Percentiles rank a stretch among this genome's conserved stretches.
Conservation (phyloP, 2,329 filamentous ascomycete genomes). For the Kalaharituber pfeilii region DNA sequence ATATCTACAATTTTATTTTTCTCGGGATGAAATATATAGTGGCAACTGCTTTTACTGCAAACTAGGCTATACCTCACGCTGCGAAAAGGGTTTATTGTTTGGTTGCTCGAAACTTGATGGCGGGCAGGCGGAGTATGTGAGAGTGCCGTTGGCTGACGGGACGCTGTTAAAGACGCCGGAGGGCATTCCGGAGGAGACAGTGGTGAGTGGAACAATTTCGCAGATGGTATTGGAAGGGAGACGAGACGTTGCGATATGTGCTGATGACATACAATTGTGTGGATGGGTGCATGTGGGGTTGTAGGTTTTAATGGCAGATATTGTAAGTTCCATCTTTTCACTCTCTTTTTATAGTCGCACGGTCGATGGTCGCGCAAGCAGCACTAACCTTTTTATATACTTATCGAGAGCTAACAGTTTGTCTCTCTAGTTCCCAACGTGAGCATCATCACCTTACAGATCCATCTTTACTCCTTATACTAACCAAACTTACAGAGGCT, state of each 20-base stretch:
- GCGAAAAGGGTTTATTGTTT: constrained; percentile 51
- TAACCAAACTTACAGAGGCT: constrained; percentile 33
- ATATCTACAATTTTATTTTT: no score
- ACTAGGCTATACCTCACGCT: constrained; percentile 59
- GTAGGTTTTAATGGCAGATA: constrained; percentile 17
- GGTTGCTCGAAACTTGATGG: constrained; percentile 54
- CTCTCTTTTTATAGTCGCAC: not conserved
- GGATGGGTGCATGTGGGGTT: not conserved
- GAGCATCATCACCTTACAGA: not conserved
- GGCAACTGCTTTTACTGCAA: constrained; percentile 72
- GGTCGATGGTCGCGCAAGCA: no score
- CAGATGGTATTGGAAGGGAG: not conserved
- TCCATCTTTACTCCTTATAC: not conserved
- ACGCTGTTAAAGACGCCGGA: constrained; percentile 59
- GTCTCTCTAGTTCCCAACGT: constrained; percentile 15
- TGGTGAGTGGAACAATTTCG: no score
- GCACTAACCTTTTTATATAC: no score
- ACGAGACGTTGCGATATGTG: no score
- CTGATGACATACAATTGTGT: not conserved
- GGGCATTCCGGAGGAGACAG: constrained; percentile 48
- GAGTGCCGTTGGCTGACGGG: constrained; percentile 62
- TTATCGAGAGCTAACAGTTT: not conserved
- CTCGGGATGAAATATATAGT: constrained; percentile 28
- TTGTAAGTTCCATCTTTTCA: constrained; percentile 10
- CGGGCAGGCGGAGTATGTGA: constrained; percentile 65